Percentiles rank a stretch among this genome's conserved stretches.
phyloP scores from a whole-genome alignment of 257 asterid genomes.

The Catharanthus roseus region DNA sequence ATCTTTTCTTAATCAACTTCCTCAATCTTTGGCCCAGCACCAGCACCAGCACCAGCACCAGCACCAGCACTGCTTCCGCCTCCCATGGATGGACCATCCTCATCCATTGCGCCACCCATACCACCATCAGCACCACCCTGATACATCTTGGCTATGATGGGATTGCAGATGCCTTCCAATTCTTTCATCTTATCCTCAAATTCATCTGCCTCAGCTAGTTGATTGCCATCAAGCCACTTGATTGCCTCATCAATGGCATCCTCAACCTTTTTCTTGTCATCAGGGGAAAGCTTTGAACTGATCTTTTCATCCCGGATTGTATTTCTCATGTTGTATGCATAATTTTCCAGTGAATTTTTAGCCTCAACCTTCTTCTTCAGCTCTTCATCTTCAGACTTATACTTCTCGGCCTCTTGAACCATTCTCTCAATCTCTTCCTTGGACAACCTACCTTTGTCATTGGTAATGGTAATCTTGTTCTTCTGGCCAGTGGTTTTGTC shows the following conservation, averaged over 20 bases:
- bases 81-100: slow-evolving; percentile 20
- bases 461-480: slow-evolving; percentile 71
- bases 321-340: slow-evolving; percentile 67
- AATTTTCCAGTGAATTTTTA: slow-evolving; percentile 50
- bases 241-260: slow-evolving; percentile 19
- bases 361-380: slow-evolving; percentile 62
- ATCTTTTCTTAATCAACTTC: slow-evolving; percentile 26
- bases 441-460: slow-evolving; percentile 58
- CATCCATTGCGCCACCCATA: slow-evolving; percentile 23
- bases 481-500: slow-evolving; percentile 68
- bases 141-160: slow-evolving; percentile 32
- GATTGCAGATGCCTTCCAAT: slow-evolving; percentile 27
- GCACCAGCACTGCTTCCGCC: no score
- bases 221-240: slow-evolving; percentile 20
- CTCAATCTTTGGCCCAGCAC: slow-evolving; percentile 29
- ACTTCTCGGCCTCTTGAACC: slow-evolving; percentile 64
- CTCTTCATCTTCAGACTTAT: slow-evolving; percentile 63
- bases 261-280: slow-evolving; percentile 18
- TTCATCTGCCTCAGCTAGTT: slow-evolving; percentile 20
- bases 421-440: slow-evolving; percentile 64
- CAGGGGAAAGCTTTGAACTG: slow-evolving; percentile 44
- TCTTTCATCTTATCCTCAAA: slow-evolving; percentile 26
- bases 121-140: slow-evolving; percentile 27
- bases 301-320: slow-evolving; percentile 54
- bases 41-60: no score